Evolutionary conservation across 1,284 basidiomycete genomes (phyloP), one percentile per base, ranked within the genome.

Genomic region (Vanrija sp.): DNA sequence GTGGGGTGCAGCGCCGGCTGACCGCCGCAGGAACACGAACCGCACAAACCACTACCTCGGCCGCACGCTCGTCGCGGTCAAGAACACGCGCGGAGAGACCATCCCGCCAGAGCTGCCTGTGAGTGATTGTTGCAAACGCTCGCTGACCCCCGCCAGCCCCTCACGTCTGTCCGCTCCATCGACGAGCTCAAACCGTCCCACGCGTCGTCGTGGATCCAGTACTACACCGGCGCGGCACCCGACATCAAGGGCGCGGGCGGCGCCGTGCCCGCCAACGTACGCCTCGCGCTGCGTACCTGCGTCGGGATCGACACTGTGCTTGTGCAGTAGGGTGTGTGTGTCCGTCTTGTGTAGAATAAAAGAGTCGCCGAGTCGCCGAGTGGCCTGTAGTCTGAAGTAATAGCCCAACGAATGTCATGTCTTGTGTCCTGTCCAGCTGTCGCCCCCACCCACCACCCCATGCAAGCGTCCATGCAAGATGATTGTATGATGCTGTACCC

Each of bases 171-270:
- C 23, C 41, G 46, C n/a, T 20, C 41, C 7, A 54, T 58, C 47
- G 43, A 43, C 16, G 20, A 14, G 4, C 49, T 58, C 16, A 4
- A 39, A 22, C 8, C 22, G 14, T 24, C 14, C n/a, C 43, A 51
- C 7, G 46, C 47, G 35, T 39, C 44, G 42, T 20, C 43, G 24
- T 58, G 56, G 56, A 37, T 58, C 46, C 35, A 48, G 23, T 58
- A 58, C 49, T 58, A 58, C 41, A 58, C 53, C 16, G 56, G 56
- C 42, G 4, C 9, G 14, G 16, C 44, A 14, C 23, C 47, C n/a
- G 31, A 43, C 25, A 20, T 48, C 19, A 36, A 39, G 24, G 24
- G 38, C 23, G 37, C 25, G n/a, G n/a, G n/a, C 41, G 47, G 27
- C 22, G 27, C 45, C 22, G 39, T 25, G 4, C 44, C 12, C n/a